These are phyloP conservation scores for Barbarea vulgaris DNA, from an alignment of 345 rosid species.

Conservation along the genomic window DNA sequence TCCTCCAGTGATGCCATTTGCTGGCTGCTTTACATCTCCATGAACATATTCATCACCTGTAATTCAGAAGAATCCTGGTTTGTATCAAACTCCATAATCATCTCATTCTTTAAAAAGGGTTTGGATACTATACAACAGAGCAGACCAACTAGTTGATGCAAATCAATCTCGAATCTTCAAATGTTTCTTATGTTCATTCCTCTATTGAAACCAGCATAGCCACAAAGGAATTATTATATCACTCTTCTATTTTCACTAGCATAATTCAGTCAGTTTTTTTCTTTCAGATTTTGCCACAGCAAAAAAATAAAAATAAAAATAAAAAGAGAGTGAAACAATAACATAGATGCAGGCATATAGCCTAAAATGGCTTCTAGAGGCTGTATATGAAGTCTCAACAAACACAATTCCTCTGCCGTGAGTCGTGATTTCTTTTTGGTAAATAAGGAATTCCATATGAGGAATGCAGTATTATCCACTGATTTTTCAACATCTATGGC, in stretches of 20 bases:
- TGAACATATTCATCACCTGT: conserved; percentile 30
- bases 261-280: neutral
- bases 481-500: neutral
- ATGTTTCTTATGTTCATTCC: conserved; percentile 2
- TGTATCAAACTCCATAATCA: conserved; percentile 1
- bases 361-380: neutral
- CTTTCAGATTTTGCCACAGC: neutral
- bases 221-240: neutral
- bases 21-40: conserved; percentile 15
- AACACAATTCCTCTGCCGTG: neutral
- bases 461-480: neutral
- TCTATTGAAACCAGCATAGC: neutral
- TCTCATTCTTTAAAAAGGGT: neutral
- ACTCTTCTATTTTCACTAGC: conserved; percentile 14
- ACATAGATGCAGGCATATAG: neutral
- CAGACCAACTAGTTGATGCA: neutral
- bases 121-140: neutral
- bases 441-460: neutral
- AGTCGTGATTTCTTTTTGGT: conserved; percentile 1
- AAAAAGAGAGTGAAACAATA: neutral
- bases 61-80: conserved; percentile 4
- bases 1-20: conserved; percentile 20
- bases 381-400: neutral
- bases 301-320: neutral
- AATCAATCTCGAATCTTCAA: neutral